phyloP scores from a whole-genome alignment of 768 basidiomycete species.

The Leccinellum luteum region DNA sequence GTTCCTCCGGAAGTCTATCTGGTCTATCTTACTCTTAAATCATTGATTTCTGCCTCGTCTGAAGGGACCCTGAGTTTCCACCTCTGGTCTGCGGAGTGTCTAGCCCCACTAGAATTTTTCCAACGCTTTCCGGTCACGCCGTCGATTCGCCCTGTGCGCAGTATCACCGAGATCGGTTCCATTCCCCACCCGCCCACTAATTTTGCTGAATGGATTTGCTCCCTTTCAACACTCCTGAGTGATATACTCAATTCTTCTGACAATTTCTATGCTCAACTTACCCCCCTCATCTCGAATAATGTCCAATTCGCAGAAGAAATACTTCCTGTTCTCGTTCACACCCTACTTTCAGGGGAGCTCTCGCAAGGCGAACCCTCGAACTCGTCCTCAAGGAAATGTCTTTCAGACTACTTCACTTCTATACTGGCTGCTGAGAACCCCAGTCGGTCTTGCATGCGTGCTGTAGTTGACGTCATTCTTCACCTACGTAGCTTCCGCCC shows the following conservation, averaged over 20 bases:
- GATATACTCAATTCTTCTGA: conserved; percentile 54
- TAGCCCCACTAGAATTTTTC: conserved; percentile 48
- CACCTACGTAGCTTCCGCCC: conserved; percentile 73
- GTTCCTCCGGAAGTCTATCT: conserved; percentile 47
- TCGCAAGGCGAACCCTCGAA: conserved; percentile 4
- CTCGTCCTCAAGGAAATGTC: conserved; percentile 15
- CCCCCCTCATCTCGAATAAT: conserved; percentile 53
- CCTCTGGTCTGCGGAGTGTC: conserved; percentile 40
- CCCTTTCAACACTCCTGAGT: conserved; percentile 54
- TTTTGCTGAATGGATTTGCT: conserved; percentile 63
- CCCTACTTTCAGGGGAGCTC: conserved; percentile 44
- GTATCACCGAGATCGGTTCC: conserved; percentile 38
- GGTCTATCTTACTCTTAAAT: conserved; percentile 67
- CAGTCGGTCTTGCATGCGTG: conserved; percentile 46
- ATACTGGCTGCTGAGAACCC: conserved; percentile 25
- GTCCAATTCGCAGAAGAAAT: conserved; percentile 59
- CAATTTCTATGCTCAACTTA: conserved; percentile 68
- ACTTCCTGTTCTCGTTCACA: conserved; percentile 75
- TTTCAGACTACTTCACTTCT: conserved; percentile 25
- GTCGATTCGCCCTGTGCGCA: conserved; percentile 28
- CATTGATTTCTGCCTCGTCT: conserved; percentile 43
- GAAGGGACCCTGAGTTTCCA: conserved; percentile 28
- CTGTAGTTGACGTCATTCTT: conserved; percentile 72
- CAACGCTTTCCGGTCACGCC: conserved; percentile 42
- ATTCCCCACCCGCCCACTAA: conserved; percentile 40